Conservation (phyloP, 2,329 filamentous ascomycete genomes). For the Aureobasidium sp. region DNA sequence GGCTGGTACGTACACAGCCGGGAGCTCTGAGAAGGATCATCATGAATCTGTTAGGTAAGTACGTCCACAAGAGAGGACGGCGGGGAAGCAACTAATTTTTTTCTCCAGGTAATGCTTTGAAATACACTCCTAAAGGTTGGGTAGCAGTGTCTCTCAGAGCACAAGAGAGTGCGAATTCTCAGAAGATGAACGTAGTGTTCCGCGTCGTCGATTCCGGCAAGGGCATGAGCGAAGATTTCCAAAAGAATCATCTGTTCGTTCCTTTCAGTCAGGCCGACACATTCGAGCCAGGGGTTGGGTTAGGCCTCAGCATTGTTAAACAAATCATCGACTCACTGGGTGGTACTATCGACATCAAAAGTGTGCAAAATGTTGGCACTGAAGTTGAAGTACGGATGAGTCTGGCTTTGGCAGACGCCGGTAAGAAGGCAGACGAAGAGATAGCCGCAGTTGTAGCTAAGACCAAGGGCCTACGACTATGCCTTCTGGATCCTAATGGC, state of each 20-base stretch:
- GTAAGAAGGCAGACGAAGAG: not conserved
- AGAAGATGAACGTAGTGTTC: slow-evolving; percentile 21
- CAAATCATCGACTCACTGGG: slow-evolving; percentile 65
- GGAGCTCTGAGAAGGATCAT: slow-evolving; percentile 50
- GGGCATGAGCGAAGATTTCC: slow-evolving; percentile 70
- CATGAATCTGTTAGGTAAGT: slow-evolving; percentile 50
- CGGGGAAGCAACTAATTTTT: not conserved
- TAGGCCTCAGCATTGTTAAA: slow-evolving; percentile 72
- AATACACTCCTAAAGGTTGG: slow-evolving; percentile 48
- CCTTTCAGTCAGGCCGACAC: slow-evolving; percentile 72
- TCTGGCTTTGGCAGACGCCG: not conserved
- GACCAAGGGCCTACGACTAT: slow-evolving; percentile 18
- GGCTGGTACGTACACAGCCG: slow-evolving; percentile 50
- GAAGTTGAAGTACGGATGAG: slow-evolving; percentile 21
- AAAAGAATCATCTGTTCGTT: slow-evolving; percentile 66
- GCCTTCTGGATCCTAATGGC: slow-evolving; percentile 17
- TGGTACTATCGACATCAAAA: slow-evolving; percentile 64
- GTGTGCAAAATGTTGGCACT: slow-evolving; percentile 58
- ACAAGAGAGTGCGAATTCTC: not conserved
- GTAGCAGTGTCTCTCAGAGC: slow-evolving; percentile 37
- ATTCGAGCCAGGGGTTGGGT: slow-evolving; percentile 65
- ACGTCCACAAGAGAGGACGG: not conserved
- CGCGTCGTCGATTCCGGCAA: slow-evolving; percentile 69
- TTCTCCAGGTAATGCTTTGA: slow-evolving; percentile 43
- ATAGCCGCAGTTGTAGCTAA: not conserved